These are phyloP conservation scores for Didymellaceae sp. DNA, from an alignment of 2,329 filamentous ascomycete species.

Conservation along the genomic window DNA sequence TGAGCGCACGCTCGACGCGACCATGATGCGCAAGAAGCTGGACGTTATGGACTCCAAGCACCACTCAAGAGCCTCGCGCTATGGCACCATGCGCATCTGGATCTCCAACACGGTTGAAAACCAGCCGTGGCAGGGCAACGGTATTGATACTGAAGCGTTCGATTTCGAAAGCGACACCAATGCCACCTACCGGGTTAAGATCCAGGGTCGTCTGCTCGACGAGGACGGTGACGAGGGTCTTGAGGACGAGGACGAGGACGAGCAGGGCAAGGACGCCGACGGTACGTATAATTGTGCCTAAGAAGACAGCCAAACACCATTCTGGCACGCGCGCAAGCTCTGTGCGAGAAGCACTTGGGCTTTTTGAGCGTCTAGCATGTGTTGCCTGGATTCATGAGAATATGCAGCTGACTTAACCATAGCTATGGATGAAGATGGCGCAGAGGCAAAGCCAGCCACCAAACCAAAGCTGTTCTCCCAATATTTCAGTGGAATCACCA, in stretches of 20 bases:
- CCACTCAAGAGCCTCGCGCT: constrained; percentile 76
- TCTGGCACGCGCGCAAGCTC: too few species aligned
- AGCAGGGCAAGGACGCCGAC: constrained; percentile 54
- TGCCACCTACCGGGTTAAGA: constrained; percentile 86
- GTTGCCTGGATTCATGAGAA: background rate
- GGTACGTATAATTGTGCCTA: constrained; percentile 45
- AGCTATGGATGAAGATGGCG: constrained; percentile 61
- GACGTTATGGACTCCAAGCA: constrained; percentile 85
- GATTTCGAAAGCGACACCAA: constrained; percentile 80
- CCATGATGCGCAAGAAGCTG: constrained; percentile 91
- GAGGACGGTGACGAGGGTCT: constrained; percentile 49
- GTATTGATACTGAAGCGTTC: constrained; percentile 74
- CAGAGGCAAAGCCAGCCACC: constrained; percentile 40
- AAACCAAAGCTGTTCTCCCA: constrained; percentile 69
- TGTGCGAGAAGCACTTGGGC: too few species aligned
- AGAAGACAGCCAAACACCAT: too few species aligned
- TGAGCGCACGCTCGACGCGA: constrained; percentile 87
- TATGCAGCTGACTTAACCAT: constrained; percentile 9
- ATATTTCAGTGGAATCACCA: constrained; percentile 81
- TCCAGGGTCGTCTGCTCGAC: constrained; percentile 82
- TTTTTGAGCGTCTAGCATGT: background rate
- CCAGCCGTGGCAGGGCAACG: constrained; percentile 85
- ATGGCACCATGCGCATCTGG: constrained; percentile 89
- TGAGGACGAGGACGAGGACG: constrained; percentile 40
- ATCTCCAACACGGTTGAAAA: constrained; percentile 93